Base-by-base conservation (phyloP, 768 basidiomycete species). In the Mycena capillaripes region DNA sequence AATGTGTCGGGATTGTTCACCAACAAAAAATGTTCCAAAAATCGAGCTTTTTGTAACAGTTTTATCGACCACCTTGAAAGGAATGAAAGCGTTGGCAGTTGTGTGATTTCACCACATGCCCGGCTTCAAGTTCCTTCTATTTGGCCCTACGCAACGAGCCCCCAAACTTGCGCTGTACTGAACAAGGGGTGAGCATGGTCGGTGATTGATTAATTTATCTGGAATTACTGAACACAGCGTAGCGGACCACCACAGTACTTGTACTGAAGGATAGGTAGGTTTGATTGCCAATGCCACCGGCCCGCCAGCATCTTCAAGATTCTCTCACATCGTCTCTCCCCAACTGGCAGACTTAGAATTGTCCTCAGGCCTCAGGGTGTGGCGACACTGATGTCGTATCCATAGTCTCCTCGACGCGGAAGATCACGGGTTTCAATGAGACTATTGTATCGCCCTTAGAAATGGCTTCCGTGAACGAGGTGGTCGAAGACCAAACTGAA, bases 401-500 rank as follows among this genome's bases (percentile, higher is more conserved):
- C 57, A 40, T 58, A 58, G 57, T 58, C 57, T 36, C 17, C 57
- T 38, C 57, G 17, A 32, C 34, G 57, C 57, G 57, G 57, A 58
- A 58, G 57, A 58, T 58, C 32, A 58, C 57, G 57, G 57, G 34
- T 38, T 58, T 40, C 57, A 58, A 58, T 58, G 57, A 58, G 57
- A 40, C 36, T 58, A 58, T 59, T 27, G 58, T 59, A 44, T 59
- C 40, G 58, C 40, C 40, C 38, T 40, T 42, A 59, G 58, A 42
- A 59, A 59, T 59, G 38, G 58, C 58, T 42, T 59, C 58, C 40
- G 38, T 59, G 60, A 61, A 61, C 3, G 60, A 61, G 40, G 44
- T 46, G 60, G 60, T 61, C 29, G 60, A 61, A 48, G 60, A 61
- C 60, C 60, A 61, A 32, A 61, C 60, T 61, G 44, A n/a, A 58